Percentiles rank a stretch among this genome's conserved stretches.
Conservation (phyloP, 2,329 filamentous ascomycete species). For the Alternaria ventricosa region DNA sequence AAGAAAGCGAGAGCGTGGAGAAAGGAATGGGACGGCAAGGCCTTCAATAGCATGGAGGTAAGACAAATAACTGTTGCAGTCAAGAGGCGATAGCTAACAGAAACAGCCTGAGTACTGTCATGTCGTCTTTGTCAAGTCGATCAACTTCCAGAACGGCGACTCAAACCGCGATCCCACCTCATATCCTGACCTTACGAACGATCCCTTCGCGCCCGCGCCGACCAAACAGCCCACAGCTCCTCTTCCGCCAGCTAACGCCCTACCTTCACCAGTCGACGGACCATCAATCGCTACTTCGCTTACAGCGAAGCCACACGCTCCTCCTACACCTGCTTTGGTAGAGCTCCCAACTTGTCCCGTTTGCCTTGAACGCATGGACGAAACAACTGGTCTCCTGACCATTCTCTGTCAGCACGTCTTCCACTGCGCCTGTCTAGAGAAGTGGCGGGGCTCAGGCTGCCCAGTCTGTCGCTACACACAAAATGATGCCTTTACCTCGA, state of each 20-base stretch:
- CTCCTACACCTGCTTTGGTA: constrained; percentile 81
- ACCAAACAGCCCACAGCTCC: constrained; percentile 45
- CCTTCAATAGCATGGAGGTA: constrained; percentile 91
- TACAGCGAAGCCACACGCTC: constrained; percentile 68
- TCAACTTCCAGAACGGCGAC: constrained; percentile 76
- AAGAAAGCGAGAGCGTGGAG: constrained; percentile 80
- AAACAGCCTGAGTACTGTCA: constrained; percentile 86
- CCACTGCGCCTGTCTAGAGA: constrained; percentile 93
- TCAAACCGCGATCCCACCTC: constrained; percentile 53
- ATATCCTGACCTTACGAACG: constrained; percentile 68
- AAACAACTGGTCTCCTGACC: constrained; percentile 91
- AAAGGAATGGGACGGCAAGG: constrained; percentile 86
- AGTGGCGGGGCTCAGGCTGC: constrained; percentile 93
- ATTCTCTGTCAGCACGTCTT: constrained; percentile 98
- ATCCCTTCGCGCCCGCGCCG: constrained; percentile 68
- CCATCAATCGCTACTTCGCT: constrained; percentile 53
- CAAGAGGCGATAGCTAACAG: constrained; percentile 8
- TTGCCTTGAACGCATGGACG: constrained; percentile 97
- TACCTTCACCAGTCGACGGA: constrained; percentile 44
- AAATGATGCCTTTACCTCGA: constrained; percentile 54
- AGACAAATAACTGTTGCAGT: constrained; percentile 26
- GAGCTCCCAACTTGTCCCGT: constrained; percentile 96
- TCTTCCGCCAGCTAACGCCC: constrained; percentile 36
- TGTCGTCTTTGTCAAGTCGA: constrained; percentile 91
- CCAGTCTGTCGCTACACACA: constrained; percentile 93